phyloP scores from a whole-genome alignment of 495 filamentous ascomycete genomes.

The Elasticomyces elasticus region DNA sequence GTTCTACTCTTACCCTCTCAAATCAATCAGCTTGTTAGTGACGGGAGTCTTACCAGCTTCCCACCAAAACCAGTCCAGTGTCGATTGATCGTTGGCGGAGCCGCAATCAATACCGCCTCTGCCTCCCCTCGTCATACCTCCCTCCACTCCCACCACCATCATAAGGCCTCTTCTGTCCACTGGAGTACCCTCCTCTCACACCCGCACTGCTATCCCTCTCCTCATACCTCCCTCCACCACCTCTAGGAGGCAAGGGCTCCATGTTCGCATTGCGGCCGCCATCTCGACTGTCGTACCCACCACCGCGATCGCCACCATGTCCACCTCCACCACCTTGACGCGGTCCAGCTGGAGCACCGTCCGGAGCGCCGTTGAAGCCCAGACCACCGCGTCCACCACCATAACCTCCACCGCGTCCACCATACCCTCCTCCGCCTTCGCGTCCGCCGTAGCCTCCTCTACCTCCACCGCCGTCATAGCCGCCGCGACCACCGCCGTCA shows the following conservation, averaged over 20 bases:
- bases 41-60: conserved; percentile 4
- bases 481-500: conserved; percentile 48
- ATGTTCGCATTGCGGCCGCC: conserved; percentile 56
- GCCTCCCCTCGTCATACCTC: conserved; percentile 50
- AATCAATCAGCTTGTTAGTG: background rate
- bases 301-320: conserved; percentile 31
- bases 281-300: conserved; percentile 41
- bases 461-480: conserved; percentile 34
- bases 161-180: conserved; percentile 48
- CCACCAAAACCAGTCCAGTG: conserved; percentile 1
- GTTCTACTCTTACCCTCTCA: conserved; percentile 22
- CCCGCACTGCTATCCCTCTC: conserved; percentile 42
- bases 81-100: conserved; percentile 6
- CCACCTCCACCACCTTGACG: conserved; percentile 42
- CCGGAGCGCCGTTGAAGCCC: conserved; percentile 40
- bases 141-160: conserved; percentile 40
- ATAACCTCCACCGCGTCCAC: conserved; percentile 36
- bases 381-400: conserved; percentile 23
- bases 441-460: conserved; percentile 47
- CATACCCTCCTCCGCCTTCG: conserved; percentile 44
- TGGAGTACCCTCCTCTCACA: conserved; percentile 43
- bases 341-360: conserved; percentile 74
- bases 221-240: conserved; percentile 44
- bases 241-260: conserved; percentile 55
- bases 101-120: conserved; percentile 29